Evolutionary conservation across 2,329 filamentous ascomycete genomes (phyloP).

Genomic region (Paramyrothecium roridum): DNA sequence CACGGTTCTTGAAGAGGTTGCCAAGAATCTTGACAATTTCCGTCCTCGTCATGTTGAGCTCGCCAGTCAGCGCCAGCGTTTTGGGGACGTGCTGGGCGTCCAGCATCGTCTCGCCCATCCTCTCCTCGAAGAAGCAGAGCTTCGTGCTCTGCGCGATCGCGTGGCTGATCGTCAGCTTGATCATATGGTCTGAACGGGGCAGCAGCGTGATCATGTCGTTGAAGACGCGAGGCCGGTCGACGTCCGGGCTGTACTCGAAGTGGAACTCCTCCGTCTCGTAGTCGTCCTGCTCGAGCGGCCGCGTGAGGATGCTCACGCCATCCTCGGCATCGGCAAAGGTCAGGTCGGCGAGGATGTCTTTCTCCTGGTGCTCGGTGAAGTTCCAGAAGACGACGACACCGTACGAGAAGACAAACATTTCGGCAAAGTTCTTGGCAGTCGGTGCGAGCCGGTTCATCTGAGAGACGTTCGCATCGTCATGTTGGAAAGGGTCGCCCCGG

Average conservation of each 20-base stretch:
- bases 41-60: slow-evolving; percentile 84
- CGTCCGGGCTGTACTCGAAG: slow-evolving; percentile 89
- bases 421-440: slow-evolving; percentile 76
- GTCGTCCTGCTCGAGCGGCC: slow-evolving; percentile 81
- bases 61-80: slow-evolving; percentile 80
- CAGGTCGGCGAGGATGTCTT: slow-evolving; percentile 90
- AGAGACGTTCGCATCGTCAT: slow-evolving; percentile 41
- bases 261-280: slow-evolving; percentile 98
- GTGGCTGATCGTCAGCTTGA: slow-evolving; percentile 95
- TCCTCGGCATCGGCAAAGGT: slow-evolving; percentile 77
- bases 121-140: slow-evolving; percentile 91
- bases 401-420: slow-evolving; percentile 97
- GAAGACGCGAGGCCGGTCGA: slow-evolving; percentile 86
- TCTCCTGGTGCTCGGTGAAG: slow-evolving; percentile 93
- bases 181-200: slow-evolving; percentile 92
- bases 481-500: slow-evolving; percentile 20
- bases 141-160: slow-evolving; percentile 98
- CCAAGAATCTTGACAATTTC: slow-evolving; percentile 93
- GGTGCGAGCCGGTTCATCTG: slow-evolving; percentile 60
- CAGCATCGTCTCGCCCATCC: slow-evolving; percentile 91
- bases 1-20: slow-evolving; percentile 84
- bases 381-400: slow-evolving; percentile 99
- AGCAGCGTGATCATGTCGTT: slow-evolving; percentile 99
- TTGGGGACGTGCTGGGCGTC: slow-evolving; percentile 92
- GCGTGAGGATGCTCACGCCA: slow-evolving; percentile 65